These are phyloP conservation scores for Cajanus cajan DNA, from an alignment of 306 rosid species.

Conservation along the genomic window DNA sequence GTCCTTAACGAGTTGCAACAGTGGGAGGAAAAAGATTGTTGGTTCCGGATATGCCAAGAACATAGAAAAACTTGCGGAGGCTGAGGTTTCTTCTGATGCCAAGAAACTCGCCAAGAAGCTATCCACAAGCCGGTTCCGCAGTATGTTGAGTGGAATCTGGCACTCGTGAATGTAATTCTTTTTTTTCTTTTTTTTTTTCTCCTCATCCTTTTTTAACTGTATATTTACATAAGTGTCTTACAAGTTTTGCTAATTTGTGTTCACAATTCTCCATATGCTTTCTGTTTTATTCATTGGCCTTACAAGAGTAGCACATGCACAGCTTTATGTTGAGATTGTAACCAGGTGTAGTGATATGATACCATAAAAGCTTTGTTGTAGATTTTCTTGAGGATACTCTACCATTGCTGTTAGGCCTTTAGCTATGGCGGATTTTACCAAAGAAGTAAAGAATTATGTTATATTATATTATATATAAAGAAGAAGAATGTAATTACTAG, in stretches of 20 bases:
- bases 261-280: constrained; percentile 9
- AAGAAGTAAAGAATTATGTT: constrained; percentile 30
- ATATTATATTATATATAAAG: neutral
- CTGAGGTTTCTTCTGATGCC: constrained; percentile 78
- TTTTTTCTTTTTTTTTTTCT: constrained; percentile 30
- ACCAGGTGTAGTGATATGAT: constrained; percentile 40
- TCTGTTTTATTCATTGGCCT: constrained; percentile 31
- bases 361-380: constrained; percentile 42
- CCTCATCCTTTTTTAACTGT: constrained; percentile 41
- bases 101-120: constrained; percentile 78
- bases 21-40: constrained; percentile 78
- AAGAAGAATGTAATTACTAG: constrained; percentile 35
- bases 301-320: constrained; percentile 43
- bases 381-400: constrained; percentile 36
- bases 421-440: constrained; percentile 36
- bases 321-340: constrained; percentile 46
- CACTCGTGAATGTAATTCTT: constrained; percentile 58
- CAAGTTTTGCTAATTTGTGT: constrained; percentile 44
- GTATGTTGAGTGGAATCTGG: constrained; percentile 81
- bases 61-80: constrained; percentile 79
- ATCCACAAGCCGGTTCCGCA: constrained; percentile 70
- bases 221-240: constrained; percentile 54
- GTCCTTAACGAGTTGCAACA: constrained; percentile 72
- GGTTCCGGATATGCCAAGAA: constrained; percentile 74
- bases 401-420: constrained; percentile 28